A percentile compares a stretch with the other conserved stretches of the same genome.
Evolutionary conservation across 257 asterid species (phyloP).

Genomic region (Scutellaria minor): DNA sequence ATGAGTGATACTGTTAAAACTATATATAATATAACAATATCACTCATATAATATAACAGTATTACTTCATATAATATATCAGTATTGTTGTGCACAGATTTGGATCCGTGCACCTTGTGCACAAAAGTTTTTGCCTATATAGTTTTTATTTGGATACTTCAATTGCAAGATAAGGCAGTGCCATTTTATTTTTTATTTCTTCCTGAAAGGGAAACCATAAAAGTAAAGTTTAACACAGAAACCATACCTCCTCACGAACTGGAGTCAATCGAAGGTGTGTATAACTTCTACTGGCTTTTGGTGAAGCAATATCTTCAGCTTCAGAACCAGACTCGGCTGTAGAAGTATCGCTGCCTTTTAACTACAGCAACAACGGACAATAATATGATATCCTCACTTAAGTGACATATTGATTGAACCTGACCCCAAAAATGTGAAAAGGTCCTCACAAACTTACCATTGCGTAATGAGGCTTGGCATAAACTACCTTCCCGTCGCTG

Average conservation of each 20-base stretch:
- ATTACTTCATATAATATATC: too few species aligned
- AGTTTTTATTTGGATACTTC: conserved; percentile 16
- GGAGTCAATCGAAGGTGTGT: conserved; percentile 75
- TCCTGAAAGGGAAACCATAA: neutral
- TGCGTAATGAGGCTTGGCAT: conserved; percentile 83
- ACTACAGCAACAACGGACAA: conserved; percentile 42
- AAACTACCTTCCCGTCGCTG: conserved; percentile 94
- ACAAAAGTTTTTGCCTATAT: too few species aligned
- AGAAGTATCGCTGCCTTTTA: conserved; percentile 74
- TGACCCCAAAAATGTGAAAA: conserved; percentile 15
- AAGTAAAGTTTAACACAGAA: conserved; percentile 18
- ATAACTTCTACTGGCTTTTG: conserved; percentile 57
- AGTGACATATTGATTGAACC: conserved; percentile 8
- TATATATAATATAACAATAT: too few species aligned
- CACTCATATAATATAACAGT: too few species aligned
- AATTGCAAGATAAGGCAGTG: conserved; percentile 7
- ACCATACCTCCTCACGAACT: conserved; percentile 71
- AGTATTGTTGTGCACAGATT: too few species aligned
- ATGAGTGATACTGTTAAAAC: too few species aligned
- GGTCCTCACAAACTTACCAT: conserved; percentile 51
- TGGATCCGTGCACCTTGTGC: too few species aligned
- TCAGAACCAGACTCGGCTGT: conserved; percentile 85
- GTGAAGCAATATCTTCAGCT: conserved; percentile 82
- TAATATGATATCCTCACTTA: conserved; percentile 17
- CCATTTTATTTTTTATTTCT: neutral